A percentile compares a stretch with the other conserved stretches of the same genome.
phyloP scores from a whole-genome alignment of 75 land plant genomes.

The Pinus taeda region DNA sequence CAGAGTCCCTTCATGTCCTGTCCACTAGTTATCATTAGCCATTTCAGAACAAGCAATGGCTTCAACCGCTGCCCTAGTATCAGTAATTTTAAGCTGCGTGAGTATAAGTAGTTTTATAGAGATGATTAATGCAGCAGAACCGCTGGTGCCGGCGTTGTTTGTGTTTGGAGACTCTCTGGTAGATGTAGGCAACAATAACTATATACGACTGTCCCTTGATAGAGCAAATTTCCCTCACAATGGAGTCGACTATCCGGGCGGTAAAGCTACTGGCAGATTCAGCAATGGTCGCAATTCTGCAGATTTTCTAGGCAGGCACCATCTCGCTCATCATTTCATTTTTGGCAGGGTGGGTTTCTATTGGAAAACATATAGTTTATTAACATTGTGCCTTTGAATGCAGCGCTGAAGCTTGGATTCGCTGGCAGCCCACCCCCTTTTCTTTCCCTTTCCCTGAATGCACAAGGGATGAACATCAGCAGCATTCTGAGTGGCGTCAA shows the following conservation, averaged over 20 bases:
- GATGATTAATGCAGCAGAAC: background rate
- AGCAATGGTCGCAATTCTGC: slow-evolving; percentile 59
- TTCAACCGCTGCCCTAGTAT: no score
- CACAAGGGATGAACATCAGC: slow-evolving; percentile 6
- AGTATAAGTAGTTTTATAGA: no score
- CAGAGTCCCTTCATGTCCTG: no score
- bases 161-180: slow-evolving; percentile 66
- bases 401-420: slow-evolving; percentile 56
- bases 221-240: slow-evolving; percentile 53
- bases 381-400: background rate
- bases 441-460: slow-evolving; percentile 45
- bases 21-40: no score
- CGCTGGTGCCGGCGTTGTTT: slow-evolving; percentile 19
- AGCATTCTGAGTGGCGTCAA: slow-evolving; percentile 32
- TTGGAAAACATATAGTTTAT: no score
- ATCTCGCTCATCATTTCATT: no score
- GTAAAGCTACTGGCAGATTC: slow-evolving; percentile 54
- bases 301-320: slow-evolving; percentile 40
- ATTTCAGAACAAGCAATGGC: no score
- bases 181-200: slow-evolving; percentile 70
- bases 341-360: no score
- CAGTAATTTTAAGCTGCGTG: no score
- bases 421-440: slow-evolving; percentile 43
- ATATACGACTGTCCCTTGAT: slow-evolving; percentile 16
- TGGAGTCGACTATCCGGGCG: slow-evolving; percentile 43